Percentiles rank a stretch among this genome's conserved stretches.
phyloP scores from a whole-genome alignment of 2,329 filamentous ascomycete genomes.

The Fusarium udum region DNA sequence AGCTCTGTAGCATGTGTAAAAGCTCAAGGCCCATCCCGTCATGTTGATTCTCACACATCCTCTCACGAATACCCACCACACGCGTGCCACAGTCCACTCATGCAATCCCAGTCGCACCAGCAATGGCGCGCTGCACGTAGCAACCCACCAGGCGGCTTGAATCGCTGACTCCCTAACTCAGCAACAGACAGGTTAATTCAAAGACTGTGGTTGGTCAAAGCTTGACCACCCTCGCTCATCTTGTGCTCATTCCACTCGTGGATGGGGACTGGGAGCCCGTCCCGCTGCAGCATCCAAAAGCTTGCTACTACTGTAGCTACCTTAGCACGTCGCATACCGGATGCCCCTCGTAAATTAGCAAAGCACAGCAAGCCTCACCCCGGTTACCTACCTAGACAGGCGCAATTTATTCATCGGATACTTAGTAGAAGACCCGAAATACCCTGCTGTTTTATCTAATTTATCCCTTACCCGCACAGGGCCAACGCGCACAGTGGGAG shows the following conservation, averaged over 20 bases:
- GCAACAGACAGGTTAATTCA: constrained; percentile 40
- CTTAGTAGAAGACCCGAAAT: neutral
- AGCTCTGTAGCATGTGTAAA: constrained; percentile 12
- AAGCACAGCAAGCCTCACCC: constrained; percentile 13
- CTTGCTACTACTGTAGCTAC: constrained; percentile 16
- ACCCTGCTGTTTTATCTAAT: constrained; percentile 13
- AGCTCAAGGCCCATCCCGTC: neutral
- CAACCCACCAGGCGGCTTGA: constrained; percentile 35
- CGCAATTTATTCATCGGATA: neutral
- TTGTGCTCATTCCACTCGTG: constrained; percentile 39
- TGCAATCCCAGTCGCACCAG: constrained; percentile 38
- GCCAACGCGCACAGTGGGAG: constrained; percentile 10
- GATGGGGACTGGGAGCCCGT: constrained; percentile 28
- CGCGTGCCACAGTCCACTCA: constrained; percentile 34
- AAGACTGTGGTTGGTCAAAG: constrained; percentile 33
- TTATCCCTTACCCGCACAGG: constrained; percentile 13
- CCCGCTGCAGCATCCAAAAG: constrained; percentile 28
- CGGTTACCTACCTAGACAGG: neutral
- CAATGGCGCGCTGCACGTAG: constrained; percentile 37
- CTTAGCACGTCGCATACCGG: constrained; percentile 19
- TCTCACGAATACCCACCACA: constrained; percentile 31
- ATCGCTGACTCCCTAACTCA: constrained; percentile 44
- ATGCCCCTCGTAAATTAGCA: constrained; percentile 14
- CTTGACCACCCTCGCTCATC: constrained; percentile 34
- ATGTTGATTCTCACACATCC: constrained; percentile 24